Evolutionary conservation across 2,329 filamentous ascomycete genomes (phyloP).

Genomic region (Fusarium drepaniforme): DNA sequence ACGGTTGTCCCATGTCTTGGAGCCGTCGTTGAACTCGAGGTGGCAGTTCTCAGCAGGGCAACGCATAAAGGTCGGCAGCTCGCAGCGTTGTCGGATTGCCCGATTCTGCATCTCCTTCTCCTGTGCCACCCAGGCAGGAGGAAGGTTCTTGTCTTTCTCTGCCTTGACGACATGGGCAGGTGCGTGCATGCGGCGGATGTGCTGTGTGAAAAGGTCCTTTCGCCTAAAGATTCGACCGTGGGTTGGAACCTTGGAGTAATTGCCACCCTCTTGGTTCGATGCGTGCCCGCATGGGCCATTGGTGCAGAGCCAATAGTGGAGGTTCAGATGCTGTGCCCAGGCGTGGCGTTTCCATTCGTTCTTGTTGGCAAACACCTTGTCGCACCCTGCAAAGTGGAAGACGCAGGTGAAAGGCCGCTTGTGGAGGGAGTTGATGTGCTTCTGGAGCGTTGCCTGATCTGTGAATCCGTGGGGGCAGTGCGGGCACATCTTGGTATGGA

Average conservation of each 20-base stretch:
- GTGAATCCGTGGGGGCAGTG: constrained; percentile 53
- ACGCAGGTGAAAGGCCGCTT: constrained; percentile 79
- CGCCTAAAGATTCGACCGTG: constrained; percentile 84
- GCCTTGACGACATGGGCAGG: constrained; percentile 50
- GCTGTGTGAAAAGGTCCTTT: constrained; percentile 92
- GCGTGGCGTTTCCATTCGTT: constrained; percentile 98
- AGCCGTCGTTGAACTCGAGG: constrained; percentile 68
- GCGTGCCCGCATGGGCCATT: constrained; percentile 66
- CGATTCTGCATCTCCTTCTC: constrained; percentile 68
- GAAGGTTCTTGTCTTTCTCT: constrained; percentile 51
- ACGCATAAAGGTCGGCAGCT: constrained; percentile 68
- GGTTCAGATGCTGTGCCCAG: constrained; percentile 80
- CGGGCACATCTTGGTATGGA: constrained; percentile 19
- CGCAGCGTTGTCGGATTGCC: constrained; percentile 72
- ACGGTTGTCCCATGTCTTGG: constrained; percentile 79
- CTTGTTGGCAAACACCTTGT: constrained; percentile 79
- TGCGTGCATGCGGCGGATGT: constrained; percentile 87
- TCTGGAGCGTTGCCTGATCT: constrained; percentile 58
- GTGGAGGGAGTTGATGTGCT: constrained; percentile 65
- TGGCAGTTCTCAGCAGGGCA: constrained; percentile 75
- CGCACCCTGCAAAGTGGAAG: constrained; percentile 83
- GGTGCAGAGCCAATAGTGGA: constrained; percentile 82
- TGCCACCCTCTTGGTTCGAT: constrained; percentile 37
- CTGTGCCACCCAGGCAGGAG: constrained; percentile 61
- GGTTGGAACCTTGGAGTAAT: constrained; percentile 47